A percentile compares a stretch with the other conserved stretches of the same genome.
Evolutionary conservation across 202 grass and related monocot species (phyloP).

Genomic region (Schoenoplectus triqueter): DNA sequence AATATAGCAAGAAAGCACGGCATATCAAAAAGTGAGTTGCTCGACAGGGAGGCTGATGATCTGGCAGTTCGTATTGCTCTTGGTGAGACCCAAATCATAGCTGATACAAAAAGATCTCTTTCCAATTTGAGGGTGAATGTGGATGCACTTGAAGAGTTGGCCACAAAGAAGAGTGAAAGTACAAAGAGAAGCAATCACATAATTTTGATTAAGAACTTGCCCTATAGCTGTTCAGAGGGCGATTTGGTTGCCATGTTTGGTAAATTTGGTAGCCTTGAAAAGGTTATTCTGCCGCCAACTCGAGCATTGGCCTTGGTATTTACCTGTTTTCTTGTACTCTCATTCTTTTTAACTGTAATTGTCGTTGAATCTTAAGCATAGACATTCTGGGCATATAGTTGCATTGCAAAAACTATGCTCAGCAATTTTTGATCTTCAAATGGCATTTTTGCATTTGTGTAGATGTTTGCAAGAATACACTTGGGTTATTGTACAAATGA

Average conservation of each 20-base stretch:
- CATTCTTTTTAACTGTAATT: neutral
- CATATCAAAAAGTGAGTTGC: conserved; percentile 80
- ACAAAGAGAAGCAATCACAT: conserved; percentile 93
- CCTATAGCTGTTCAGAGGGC: conserved; percentile 75
- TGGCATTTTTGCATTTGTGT: conserved; percentile 15
- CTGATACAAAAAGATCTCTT: conserved; percentile 88
- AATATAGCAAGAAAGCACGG: conserved; percentile 94
- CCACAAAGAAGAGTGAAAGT: conserved; percentile 75
- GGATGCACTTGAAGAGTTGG: conserved; percentile 74
- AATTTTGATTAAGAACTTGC: conserved; percentile 95
- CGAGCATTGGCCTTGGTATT: conserved; percentile 94
- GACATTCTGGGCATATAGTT: neutral
- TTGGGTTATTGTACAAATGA: neutral
- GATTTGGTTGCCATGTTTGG: conserved; percentile 79
- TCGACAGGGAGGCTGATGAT: conserved; percentile 87
- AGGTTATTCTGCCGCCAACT: conserved; percentile 81
- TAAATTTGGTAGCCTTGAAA: conserved; percentile 85
- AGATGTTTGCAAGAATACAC: conserved; percentile 13
- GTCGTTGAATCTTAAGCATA: neutral
- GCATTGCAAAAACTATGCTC: neutral
- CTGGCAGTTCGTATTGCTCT: conserved; percentile 86
- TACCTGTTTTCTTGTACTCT: conserved; percentile 30
- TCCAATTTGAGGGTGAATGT: conserved; percentile 81
- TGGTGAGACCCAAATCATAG: conserved; percentile 82
- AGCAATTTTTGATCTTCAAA: neutral